Percentiles rank a stretch among this genome's conserved stretches.
phyloP scores from a whole-genome alignment of 192 early-diverging fungal genomes.

The Backusella tuberculispora region DNA sequence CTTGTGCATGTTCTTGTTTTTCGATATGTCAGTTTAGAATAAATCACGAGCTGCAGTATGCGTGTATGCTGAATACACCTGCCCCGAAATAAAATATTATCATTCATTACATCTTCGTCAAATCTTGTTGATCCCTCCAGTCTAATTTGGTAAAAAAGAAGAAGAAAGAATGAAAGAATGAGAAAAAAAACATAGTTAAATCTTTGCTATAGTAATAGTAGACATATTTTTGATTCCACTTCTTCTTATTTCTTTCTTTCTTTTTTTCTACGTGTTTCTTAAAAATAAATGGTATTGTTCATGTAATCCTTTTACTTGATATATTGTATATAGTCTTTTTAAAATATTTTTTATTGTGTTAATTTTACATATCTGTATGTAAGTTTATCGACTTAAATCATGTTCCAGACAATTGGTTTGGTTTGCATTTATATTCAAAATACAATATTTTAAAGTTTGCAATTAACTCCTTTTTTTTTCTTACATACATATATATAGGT shows the following conservation, averaged over 20 bases:
- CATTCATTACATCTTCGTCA: neutral
- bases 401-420: neutral
- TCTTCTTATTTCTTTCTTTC: no score
- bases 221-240: neutral
- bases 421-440: neutral
- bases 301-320: neutral
- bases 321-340: neutral
- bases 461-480: constrained; percentile 5
- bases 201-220: no score
- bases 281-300: no score
- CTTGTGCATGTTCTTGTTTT: neutral
- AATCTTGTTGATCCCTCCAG: no score
- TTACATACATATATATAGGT: neutral
- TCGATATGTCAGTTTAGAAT: neutral
- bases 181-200: no score
- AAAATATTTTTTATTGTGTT: neutral
- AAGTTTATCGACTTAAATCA: neutral
- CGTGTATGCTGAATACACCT: neutral
- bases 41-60: neutral
- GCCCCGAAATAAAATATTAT: neutral
- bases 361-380: neutral
- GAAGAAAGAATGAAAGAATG: no score
- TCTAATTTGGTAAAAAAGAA: no score
- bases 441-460: constrained; percentile 4
- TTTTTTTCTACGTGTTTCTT: no score